Evolutionary conservation across 768 basidiomycete species (phyloP).

Genomic region (Lentinula detonsa): DNA sequence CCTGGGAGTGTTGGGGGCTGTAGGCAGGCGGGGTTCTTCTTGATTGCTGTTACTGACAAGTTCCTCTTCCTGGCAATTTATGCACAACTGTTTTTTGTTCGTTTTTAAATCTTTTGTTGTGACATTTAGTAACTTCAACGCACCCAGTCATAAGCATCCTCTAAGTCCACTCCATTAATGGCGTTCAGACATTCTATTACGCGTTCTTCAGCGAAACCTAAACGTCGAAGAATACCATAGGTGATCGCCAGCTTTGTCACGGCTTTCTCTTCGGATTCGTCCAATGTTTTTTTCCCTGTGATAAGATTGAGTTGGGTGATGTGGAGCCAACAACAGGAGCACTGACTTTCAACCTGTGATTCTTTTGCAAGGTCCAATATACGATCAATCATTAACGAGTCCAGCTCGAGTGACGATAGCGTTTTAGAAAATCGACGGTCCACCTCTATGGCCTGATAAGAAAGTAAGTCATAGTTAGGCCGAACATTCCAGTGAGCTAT

Average conservation of each 20-base stretch:
- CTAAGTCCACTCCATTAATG: constrained; percentile 67
- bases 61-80: constrained; percentile 59
- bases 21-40: constrained; percentile 19
- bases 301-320: constrained; percentile 8
- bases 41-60: constrained; percentile 20
- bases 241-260: constrained; percentile 68
- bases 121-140: background rate
- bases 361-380: constrained; percentile 50
- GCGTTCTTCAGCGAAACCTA: constrained; percentile 67
- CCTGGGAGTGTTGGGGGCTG: constrained; percentile 14
- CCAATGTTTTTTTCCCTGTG: constrained; percentile 30
- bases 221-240: constrained; percentile 71
- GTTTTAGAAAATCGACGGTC: constrained; percentile 71
- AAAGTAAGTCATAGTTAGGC: background rate
- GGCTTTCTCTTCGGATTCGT: constrained; percentile 66
- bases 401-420: constrained; percentile 57
- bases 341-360: constrained; percentile 22
- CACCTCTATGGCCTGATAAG: constrained; percentile 64
- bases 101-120: background rate
- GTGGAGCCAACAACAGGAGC: background rate
- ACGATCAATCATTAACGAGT: constrained; percentile 48
- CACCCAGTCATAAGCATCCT: constrained; percentile 92
- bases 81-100: constrained; percentile 44
- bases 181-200: constrained; percentile 67
- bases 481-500: constrained; percentile 3